Conservation (phyloP, 208 protist species). For the Crithidia bombi region DNA sequence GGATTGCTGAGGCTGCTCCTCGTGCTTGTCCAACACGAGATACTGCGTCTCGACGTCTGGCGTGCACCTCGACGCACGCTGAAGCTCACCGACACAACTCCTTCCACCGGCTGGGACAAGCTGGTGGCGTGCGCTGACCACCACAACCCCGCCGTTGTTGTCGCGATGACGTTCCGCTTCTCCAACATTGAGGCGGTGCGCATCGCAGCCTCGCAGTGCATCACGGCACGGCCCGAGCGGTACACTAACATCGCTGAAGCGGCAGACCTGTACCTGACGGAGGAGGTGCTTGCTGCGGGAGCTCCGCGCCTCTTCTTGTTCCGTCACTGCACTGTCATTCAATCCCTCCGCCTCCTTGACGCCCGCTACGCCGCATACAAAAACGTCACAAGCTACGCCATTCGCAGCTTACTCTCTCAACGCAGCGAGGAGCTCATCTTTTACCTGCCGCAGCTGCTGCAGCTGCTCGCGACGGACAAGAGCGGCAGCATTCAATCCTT, state of each 20-base stretch:
- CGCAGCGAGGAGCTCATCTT: slow-evolving; percentile 85
- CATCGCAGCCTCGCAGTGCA: slow-evolving; percentile 32
- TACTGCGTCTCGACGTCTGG: slow-evolving; percentile 74
- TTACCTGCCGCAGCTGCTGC: slow-evolving; percentile 90
- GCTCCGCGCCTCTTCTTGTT: slow-evolving; percentile 73
- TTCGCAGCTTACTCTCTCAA: slow-evolving; percentile 79
- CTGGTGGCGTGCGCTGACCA: slow-evolving; percentile 54
- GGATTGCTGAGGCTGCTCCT: slow-evolving; percentile 59
- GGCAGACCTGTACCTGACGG: slow-evolving; percentile 74
- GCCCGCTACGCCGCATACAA: slow-evolving; percentile 52
- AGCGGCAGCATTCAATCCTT: slow-evolving; percentile 62
- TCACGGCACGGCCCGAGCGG: slow-evolving; percentile 52
- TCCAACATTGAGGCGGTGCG: slow-evolving; percentile 49
- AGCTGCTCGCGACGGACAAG: slow-evolving; percentile 70
- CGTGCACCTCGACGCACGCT: slow-evolving; percentile 59
- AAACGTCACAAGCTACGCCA: slow-evolving; percentile 67
- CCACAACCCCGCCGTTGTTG: slow-evolving; percentile 66
- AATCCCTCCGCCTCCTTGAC: slow-evolving; percentile 75
- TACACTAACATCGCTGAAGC: slow-evolving; percentile 67
- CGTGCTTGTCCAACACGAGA: slow-evolving; percentile 75
- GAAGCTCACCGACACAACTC: slow-evolving; percentile 35
- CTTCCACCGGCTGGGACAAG: slow-evolving; percentile 36
- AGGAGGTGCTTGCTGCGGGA: slow-evolving; percentile 59
- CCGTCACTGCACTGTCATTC: slow-evolving; percentile 65
- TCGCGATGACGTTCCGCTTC: slow-evolving; percentile 76